phyloP scores from a whole-genome alignment of 257 asterid species.

The Fraxinus excelsior region DNA sequence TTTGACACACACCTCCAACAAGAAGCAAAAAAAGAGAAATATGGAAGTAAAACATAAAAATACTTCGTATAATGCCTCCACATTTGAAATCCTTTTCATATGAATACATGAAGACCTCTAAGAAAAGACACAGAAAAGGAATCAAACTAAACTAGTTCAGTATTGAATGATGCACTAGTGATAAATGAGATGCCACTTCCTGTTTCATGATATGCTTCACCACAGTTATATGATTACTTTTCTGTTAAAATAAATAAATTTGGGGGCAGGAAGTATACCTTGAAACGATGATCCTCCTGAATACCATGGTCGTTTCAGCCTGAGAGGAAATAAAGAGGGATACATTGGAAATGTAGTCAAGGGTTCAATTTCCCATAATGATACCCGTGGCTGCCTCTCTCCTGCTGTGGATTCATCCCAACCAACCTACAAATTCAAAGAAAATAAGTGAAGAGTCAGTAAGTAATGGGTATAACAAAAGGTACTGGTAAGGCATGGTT shows the following conservation, averaged over 20 bases:
- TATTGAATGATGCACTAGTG: background rate
- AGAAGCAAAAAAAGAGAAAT: background rate
- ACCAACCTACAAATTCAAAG: conserved; percentile 63
- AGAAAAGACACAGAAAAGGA: background rate
- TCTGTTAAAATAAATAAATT: background rate
- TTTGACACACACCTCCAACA: background rate
- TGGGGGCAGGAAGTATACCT: conserved; percentile 50
- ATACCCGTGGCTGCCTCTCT: conserved; percentile 97
- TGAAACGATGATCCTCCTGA: conserved; percentile 91
- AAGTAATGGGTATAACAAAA: conserved; percentile 1
- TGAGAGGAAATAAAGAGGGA: conserved; percentile 81
- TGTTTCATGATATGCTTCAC: background rate
- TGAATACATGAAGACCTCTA: background rate
- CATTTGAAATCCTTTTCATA: background rate
- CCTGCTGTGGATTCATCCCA: conserved; percentile 99
- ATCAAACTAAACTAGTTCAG: background rate
- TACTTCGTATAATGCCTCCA: background rate
- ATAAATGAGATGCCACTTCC: background rate
- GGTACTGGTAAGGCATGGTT: background rate
- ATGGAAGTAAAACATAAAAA: background rate
- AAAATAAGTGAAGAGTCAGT: background rate
- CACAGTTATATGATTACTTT: background rate
- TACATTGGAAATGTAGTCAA: conserved; percentile 97
- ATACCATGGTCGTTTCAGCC: conserved; percentile 95
- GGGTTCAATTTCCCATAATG: conserved; percentile 97